Conservation (phyloP, 306 rosid species). For the Quercus alba region DNA sequence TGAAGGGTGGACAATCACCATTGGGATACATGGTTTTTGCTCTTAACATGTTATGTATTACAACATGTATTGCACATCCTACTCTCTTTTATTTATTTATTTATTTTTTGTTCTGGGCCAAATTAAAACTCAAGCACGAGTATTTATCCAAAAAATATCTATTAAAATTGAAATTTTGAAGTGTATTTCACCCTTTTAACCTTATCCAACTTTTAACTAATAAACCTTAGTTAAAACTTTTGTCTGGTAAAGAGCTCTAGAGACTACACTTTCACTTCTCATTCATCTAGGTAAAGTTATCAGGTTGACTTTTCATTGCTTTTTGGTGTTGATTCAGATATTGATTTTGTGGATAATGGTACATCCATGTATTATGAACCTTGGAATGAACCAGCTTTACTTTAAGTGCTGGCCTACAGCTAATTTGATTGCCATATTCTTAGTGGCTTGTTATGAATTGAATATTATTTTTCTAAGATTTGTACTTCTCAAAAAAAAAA, state of each 20-base stretch:
- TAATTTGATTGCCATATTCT: background rate
- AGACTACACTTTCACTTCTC: background rate
- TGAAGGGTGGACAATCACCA: background rate
- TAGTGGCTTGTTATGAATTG: background rate
- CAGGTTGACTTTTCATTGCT: background rate
- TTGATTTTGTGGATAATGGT: too few species aligned
- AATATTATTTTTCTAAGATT: background rate
- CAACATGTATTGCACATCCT: background rate
- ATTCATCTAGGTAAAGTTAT: background rate
- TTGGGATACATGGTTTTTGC: background rate
- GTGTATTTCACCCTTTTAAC: background rate
- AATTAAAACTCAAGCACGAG: background rate
- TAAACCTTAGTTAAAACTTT: background rate
- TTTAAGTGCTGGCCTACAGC: background rate
- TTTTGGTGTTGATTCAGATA: background rate
- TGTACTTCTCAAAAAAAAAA: too few species aligned
- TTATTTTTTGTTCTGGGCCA: background rate
- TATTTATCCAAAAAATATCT: too few species aligned
- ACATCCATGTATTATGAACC: too few species aligned
- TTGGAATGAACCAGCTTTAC: background rate
- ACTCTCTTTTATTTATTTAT: background rate
- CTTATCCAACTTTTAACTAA: background rate
- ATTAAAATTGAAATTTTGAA: background rate
- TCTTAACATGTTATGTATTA: background rate
- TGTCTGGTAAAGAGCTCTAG: background rate